A percentile compares a stretch with the other conserved stretches of the same genome.
Evolutionary conservation across 805 yeast genomes (phyloP).

Genomic region (Hanseniaspora jakobsenii): DNA sequence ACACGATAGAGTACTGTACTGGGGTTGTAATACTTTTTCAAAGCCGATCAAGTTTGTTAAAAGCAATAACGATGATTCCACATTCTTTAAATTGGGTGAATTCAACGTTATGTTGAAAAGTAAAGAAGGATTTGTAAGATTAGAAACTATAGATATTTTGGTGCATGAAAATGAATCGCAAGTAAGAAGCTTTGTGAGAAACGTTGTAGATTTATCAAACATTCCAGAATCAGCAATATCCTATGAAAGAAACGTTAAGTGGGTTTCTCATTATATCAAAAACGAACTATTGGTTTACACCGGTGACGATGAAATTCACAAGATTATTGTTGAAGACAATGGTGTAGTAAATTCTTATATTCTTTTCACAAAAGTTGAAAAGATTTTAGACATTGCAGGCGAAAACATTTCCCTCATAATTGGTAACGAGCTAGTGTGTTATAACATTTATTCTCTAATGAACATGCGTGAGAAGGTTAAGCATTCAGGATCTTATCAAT

Average conservation of each 20-base stretch:
- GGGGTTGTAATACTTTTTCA: slow-evolving; percentile 11
- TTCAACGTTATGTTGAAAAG: slow-evolving; percentile 18
- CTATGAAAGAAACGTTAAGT: slow-evolving; percentile 18
- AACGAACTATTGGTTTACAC: slow-evolving; percentile 23
- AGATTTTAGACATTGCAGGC: slow-evolving; percentile 22
- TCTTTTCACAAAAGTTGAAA: slow-evolving; percentile 22
- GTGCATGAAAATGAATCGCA: slow-evolving; percentile 22
- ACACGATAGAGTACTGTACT: slow-evolving; percentile 4
- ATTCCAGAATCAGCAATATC: background rate
- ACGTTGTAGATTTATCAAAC: slow-evolving; percentile 2
- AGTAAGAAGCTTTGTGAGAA: slow-evolving; percentile 17
- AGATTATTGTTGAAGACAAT: slow-evolving; percentile 16
- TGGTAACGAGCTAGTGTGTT: slow-evolving; percentile 18
- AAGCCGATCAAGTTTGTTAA: background rate
- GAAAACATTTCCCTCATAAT: slow-evolving; percentile 22
- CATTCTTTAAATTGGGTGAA: slow-evolving; percentile 25
- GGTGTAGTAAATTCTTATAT: slow-evolving; percentile 19
- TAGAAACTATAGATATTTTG: slow-evolving; percentile 23
- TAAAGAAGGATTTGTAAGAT: slow-evolving; percentile 17
- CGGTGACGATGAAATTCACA: slow-evolving; percentile 18
- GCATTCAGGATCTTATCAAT: slow-evolving; percentile 10
- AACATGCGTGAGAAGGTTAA: background rate
- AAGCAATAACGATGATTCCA: slow-evolving; percentile 16
- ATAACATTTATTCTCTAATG: slow-evolving; percentile 18
- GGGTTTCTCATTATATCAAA: slow-evolving; percentile 21